These are phyloP conservation scores for Polygonum aviculare DNA, from an alignment of 148 eudicot genomes.

Conservation along the genomic window DNA sequence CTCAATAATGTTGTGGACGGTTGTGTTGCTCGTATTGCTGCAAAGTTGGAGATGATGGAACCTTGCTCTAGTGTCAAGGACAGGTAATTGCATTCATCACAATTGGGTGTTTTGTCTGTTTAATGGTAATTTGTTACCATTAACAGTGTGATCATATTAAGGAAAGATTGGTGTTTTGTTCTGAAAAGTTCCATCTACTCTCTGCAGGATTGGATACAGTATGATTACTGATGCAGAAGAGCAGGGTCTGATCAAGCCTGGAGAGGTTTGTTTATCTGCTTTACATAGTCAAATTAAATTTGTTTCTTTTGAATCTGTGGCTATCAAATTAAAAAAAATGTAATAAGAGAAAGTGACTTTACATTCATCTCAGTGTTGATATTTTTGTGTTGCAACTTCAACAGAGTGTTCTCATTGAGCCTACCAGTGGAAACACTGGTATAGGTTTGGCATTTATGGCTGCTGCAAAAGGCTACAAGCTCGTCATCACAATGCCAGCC, in stretches of 20 bases:
- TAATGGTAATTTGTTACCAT: neutral
- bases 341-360: neutral
- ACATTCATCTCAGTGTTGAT: neutral
- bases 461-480: slow-evolving; percentile 85
- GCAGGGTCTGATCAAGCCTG: slow-evolving; percentile 35
- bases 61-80: slow-evolving; percentile 93
- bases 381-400: neutral
- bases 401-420: slow-evolving; percentile 75
- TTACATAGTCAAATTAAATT: neutral
- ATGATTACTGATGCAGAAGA: slow-evolving; percentile 41
- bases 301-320: neutral
- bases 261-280: slow-evolving; percentile 21
- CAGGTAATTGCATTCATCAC: slow-evolving; percentile 24
- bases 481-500: slow-evolving; percentile 72
- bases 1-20: slow-evolving; percentile 76
- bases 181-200: neutral
- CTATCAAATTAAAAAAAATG: neutral
- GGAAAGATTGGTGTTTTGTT: neutral
- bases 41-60: slow-evolving; percentile 81
- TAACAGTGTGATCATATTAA: neutral
- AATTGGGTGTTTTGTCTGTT: neutral
- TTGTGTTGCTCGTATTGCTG: slow-evolving; percentile 75
- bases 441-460: slow-evolving; percentile 84
- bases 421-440: slow-evolving; percentile 90
- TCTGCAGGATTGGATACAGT: slow-evolving; percentile 38